phyloP scores from a whole-genome alignment of 192 early-diverging fungal genomes.

The Diversispora epigaea region DNA sequence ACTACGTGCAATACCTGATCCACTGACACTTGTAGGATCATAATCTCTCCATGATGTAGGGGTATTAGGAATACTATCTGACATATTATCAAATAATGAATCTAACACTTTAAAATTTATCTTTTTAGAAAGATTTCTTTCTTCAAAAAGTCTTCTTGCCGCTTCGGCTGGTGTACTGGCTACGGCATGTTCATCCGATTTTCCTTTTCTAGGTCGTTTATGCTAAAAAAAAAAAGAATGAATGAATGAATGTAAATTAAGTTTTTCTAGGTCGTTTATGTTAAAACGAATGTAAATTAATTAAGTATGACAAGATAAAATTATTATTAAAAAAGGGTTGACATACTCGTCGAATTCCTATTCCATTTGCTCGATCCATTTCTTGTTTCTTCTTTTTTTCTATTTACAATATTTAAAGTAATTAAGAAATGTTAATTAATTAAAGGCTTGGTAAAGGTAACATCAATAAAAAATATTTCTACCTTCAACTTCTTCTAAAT shows the following conservation, averaged over 20 bases:
- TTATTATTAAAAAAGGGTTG: conserved; percentile 2
- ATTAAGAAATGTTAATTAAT: background rate
- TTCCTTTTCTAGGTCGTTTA: conserved; percentile 42
- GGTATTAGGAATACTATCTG: conserved; percentile 32
- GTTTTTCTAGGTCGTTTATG: no score
- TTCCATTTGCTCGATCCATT: conserved; percentile 36
- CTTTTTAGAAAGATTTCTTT: conserved; percentile 82
- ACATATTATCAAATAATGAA: conserved; percentile 59
- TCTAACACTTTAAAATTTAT: conserved; percentile 86
- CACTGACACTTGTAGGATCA: conserved; percentile 35
- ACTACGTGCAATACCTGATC: conserved; percentile 25
- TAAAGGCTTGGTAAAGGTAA: background rate
- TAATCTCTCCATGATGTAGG: conserved; percentile 40
- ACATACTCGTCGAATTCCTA: conserved; percentile 25
- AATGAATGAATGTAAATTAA: no score
- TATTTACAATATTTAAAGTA: background rate
- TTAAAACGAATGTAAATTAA: background rate
- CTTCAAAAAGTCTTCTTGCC: conserved; percentile 66
- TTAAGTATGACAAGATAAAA: background rate
- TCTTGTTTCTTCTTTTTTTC: conserved; percentile 25
- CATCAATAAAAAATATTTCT: background rate
- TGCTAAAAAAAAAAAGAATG: conserved; percentile 7
- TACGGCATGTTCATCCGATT: conserved; percentile 36
- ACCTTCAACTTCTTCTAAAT: conserved; percentile 59
- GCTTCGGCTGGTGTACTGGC: conserved; percentile 75